Evolutionary conservation across 441 rosid species (phyloP).

Genomic region (Populus trichocarpa): DNA sequence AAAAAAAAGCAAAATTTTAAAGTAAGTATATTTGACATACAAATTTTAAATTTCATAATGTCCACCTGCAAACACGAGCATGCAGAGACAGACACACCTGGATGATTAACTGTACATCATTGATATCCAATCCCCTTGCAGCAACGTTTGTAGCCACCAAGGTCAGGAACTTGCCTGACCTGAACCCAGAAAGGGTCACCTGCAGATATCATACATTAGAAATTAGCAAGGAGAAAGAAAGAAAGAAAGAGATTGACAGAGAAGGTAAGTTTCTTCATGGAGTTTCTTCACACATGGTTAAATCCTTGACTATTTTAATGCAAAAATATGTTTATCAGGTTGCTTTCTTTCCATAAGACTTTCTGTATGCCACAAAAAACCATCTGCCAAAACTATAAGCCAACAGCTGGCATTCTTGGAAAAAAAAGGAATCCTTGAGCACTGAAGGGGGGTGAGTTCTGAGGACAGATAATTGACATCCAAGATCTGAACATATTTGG

Average conservation of each 20-base stretch:
- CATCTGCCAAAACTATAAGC: not conserved
- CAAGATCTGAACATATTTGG: not conserved
- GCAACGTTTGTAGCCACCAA: conserved; percentile 98
- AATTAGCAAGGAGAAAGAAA: not conserved
- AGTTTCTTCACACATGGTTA: not conserved
- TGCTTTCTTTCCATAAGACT: not conserved
- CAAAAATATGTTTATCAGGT: not conserved
- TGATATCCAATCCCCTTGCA: conserved; percentile 93
- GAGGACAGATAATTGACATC: not conserved
- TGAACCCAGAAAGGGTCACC: conserved; percentile 86
- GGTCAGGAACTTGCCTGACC: conserved; percentile 81
- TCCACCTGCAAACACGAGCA: not conserved
- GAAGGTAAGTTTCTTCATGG: not conserved
- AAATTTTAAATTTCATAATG: not conserved
- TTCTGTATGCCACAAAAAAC: not conserved
- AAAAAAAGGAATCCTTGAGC: not conserved
- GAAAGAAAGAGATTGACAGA: not conserved
- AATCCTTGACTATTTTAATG: not conserved
- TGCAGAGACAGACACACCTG: conserved; percentile 47
- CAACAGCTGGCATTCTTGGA: not conserved
- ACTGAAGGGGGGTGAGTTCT: not conserved
- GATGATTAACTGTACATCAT: conserved; percentile 90
- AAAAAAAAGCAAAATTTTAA: conserved; percentile 16
- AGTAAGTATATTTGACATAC: not conserved
- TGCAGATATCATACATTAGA: conserved; percentile 25